Percentiles rank a stretch among this genome's conserved stretches.
These are phyloP conservation scores for Phaeotremella skinneri DNA, from an alignment of 768 basidiomycete genomes.

Conservation along the genomic window DNA sequence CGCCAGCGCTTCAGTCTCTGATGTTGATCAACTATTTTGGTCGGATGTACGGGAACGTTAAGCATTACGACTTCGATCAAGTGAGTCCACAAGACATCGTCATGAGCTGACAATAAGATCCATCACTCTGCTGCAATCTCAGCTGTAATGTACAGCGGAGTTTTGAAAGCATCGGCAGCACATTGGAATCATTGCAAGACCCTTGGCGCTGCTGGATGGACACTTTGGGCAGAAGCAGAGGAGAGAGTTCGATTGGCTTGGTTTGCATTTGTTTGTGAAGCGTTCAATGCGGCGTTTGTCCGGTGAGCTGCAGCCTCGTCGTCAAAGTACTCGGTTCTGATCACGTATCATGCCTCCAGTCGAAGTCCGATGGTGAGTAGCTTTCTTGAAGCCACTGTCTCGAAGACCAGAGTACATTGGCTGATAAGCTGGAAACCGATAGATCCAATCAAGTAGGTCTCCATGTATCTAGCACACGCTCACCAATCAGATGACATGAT, in stretches of 20 bases:
- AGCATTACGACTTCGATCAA: conserved; percentile 7
- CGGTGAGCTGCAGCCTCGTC: background rate
- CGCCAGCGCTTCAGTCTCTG: conserved; percentile 3
- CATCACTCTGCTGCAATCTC: conserved; percentile 4
- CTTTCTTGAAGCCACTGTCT: background rate
- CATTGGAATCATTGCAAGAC: background rate
- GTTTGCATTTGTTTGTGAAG: conserved; percentile 7
- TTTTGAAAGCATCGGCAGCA: background rate
- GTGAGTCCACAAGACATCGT: background rate
- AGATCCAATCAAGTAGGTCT: conserved; percentile 12
- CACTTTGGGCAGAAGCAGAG: conserved; percentile 8
- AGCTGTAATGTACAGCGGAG: background rate
- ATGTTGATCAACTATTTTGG: conserved; percentile 10
- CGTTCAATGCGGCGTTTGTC: conserved; percentile 6
- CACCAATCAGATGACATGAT: conserved; percentile 5
- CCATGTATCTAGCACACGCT: background rate
- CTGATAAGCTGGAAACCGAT: background rate
- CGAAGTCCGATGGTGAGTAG: conserved; percentile 6
- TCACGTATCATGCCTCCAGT: background rate
- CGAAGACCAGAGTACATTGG: background rate
- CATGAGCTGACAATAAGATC: conserved; percentile 1
- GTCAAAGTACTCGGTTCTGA: background rate
- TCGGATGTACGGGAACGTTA: conserved; percentile 3
- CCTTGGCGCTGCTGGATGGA: conserved; percentile 5
- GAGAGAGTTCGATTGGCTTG: conserved; percentile 9